Evolutionary conservation across 108 stramenopile genomes (phyloP), one percentile per base, ranked within the genome.

Genomic region (Pseudonitzschia multistriata): DNA sequence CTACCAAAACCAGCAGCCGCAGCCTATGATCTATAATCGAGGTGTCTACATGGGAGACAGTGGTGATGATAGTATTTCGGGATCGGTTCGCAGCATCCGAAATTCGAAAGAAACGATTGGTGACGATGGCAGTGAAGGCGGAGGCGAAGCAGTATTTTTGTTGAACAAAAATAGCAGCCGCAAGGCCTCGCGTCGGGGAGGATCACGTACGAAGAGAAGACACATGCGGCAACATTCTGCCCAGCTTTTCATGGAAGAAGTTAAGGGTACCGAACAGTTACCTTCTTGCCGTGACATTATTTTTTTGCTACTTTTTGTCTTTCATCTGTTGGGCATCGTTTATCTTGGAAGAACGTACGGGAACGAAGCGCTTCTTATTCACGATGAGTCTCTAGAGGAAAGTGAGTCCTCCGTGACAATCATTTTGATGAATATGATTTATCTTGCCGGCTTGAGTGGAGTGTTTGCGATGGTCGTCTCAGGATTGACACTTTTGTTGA

Each of bases 161-260:
- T 67, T 72, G 7, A 62, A 56, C 24, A 73, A 68, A 65, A 67
- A 37, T 7, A 61, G 27, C 22, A 47, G 42, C 42, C 42, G 39
- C 40, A 64, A 64, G n/a, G 11, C 11, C 3, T 45, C 42, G 42
- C 47, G 49, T 36, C 62, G 25, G 5, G 30, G 49, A 2, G 27
- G 49, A 34, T 14, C 52, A 4, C 57, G 49, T 45, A 49, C 71
- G 10, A 77, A 82, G 17, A 84, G 79, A 48, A 72, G 52, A 34
- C 91, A 90, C 73, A 87, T 93, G 88, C 79, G 91, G 47, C 85
- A 88, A 72, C 62, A 79, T 56, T 86, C 87, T 2, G 88, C 88
- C 7, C 87, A 93, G 66, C 49, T 90, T 17, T 93, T 74, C 77
- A 88, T 93, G 89, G 82, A 88, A 60, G 42, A 81, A 29, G 76